Base-by-base conservation (phyloP, 805 yeast genomes). In the Yarrowia phangngaensis region DNA sequence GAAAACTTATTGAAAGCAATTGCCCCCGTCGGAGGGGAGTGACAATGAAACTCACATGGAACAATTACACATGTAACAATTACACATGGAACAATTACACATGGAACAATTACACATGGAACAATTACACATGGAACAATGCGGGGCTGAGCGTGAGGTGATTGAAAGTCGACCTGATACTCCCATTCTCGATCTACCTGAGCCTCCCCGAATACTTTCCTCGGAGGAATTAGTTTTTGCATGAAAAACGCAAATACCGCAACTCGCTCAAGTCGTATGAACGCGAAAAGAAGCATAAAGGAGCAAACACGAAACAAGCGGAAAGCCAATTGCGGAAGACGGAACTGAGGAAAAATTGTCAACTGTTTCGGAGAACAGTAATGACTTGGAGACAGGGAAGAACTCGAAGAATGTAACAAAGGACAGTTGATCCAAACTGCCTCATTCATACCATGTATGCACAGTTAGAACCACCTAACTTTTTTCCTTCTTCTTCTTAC, bases 91-190 rank as follows among this genome's bases (percentile, higher is more conserved):
- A n/a, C n/a, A n/a, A n/a, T n/a, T n/a, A n/a, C n/a, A n/a, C n/a
- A n/a, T n/a, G n/a, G n/a, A n/a, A n/a, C n/a, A n/a, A n/a, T n/a
- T n/a, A n/a, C n/a, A n/a, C n/a, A n/a, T n/a, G n/a, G n/a, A n/a
- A n/a, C n/a, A n/a, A n/a, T 14, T 41, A 14, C 48, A 33, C 35
- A 20, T 26, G 26, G 12, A 38, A 23, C 28, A 31, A 29, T 19
- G 28, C 8, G 36, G 30, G 8, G 24, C 22, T 16, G 51, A 45
- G 22, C 38, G 30, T 13, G 43, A 45, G 16, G 33, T 23, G 9
- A 30, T 23, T n/a, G 33, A 36, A 12, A 49, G 52, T 23, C 49
- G 30, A 15, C 48, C 48, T 23, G 49, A 47, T 7, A 47, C 28
- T 2, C 43, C 49, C 20, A 28, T 26, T 20, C 31, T 23, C 15